Evolutionary conservation across 2,329 filamentous ascomycete genomes (phyloP).

Genomic region (Colletotrichum horii): DNA sequence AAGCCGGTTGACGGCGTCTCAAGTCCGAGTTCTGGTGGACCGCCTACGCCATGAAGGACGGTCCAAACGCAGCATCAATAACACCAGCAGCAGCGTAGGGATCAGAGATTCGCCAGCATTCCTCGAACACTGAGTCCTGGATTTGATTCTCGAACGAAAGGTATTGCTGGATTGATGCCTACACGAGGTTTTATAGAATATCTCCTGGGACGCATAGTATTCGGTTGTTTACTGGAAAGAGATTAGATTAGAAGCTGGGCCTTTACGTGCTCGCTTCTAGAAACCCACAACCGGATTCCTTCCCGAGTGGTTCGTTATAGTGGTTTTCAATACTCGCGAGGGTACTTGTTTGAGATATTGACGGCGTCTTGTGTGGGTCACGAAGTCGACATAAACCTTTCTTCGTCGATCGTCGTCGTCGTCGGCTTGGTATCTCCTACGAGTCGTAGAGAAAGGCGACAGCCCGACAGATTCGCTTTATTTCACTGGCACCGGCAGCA

Average conservation of each 20-base stretch:
- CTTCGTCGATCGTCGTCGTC: not conserved
- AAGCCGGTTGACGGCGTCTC: not conserved
- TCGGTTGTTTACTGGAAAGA: not conserved
- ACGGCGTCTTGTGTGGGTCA: not conserved
- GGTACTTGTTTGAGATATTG: not conserved
- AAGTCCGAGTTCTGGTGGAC: not conserved
- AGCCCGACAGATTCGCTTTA: not conserved
- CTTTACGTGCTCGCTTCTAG: not conserved
- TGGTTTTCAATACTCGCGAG: not conserved
- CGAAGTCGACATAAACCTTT: not conserved
- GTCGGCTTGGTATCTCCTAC: not conserved
- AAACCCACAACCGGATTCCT: fast-evolving
- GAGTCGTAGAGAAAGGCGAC: not conserved
- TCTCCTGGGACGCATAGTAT: not conserved
- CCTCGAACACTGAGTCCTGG: no score
- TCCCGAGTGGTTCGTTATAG: fast-evolving
- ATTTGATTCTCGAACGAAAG: no score
- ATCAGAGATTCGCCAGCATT: not conserved
- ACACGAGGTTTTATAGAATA: no score
- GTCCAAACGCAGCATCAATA: not conserved
- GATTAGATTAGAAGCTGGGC: fast-evolving
- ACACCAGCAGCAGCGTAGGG: not conserved
- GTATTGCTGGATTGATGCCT: not conserved
- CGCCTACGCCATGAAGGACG: not conserved
- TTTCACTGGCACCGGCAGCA: no score